Evolutionary conservation across 331 rosid species (phyloP), one percentile per base, ranked within the genome.

Genomic region (Arachis monticola): DNA sequence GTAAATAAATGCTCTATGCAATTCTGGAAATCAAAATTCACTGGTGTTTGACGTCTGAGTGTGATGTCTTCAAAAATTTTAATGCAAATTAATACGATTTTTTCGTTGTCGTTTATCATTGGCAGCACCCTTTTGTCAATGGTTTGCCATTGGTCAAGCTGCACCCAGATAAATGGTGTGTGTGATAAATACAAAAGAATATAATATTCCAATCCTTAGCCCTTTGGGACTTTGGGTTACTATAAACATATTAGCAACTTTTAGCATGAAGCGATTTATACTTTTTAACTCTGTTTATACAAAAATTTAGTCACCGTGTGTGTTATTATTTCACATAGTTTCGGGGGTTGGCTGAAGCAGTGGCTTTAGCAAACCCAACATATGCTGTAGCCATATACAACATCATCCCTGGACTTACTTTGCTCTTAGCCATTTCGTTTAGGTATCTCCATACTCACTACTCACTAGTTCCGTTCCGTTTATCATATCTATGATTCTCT

Each of bases 311-410:
- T 27, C 30, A 27, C 30, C 30, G 30, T 27, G 1, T 27, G 30
- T 27, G 30, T 27, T 27, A 27, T 27, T 27, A 27, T 27, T 27
- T 27, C 30, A 27, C 30, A 27, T 27, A 27, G 0, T 27, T 45
- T 78, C 57, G 62, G 84, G 77, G 77, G 30, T 80, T 61, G 3
- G 77, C 50, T 8, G 72, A 64, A 68, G 83, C 68, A 0, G 72
- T 80, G 55, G 59, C 44, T 30, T 32, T 74, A 45, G 80, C 76
- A 47, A 53, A 53, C 11, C 73, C 76, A 51, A 68, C 84, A 63
- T 45, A 74, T 31, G 63, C 77, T 74, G 63, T 73, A 5, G 84
- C 66, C 45, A 68, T 80, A 69, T 57, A 5, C 56, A 79, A 72
- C 41, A 67, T 79, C 13, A 27, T 79, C 55, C 83, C 83, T 2